Evolutionary conservation across 2,329 filamentous ascomycete genomes (phyloP).

Genomic region (Zymoseptoria pseudotritici): DNA sequence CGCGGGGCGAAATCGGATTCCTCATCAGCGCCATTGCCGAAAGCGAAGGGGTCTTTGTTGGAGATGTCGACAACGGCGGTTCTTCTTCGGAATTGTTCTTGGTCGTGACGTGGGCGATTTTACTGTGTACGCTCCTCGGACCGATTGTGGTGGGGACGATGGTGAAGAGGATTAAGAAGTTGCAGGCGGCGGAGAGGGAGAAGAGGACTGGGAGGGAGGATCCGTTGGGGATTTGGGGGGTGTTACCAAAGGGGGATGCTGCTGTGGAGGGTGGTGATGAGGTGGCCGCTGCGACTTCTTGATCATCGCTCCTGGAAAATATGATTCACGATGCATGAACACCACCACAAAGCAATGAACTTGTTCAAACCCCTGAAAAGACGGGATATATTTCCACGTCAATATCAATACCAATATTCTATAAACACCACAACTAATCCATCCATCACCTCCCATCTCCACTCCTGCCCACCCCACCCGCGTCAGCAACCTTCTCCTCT

Average conservation of each 20-base stretch:
- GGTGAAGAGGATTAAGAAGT: conserved; percentile 39
- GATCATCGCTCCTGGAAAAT: no score
- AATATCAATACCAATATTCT: no score
- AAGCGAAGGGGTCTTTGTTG: conserved; percentile 44
- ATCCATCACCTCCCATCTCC: conserved; percentile 21
- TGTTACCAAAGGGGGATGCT: background rate
- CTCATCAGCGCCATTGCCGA: conserved; percentile 64
- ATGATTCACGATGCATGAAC: no score
- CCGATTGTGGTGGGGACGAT: conserved; percentile 45
- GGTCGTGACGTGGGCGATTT: conserved; percentile 49
- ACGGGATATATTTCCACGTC: no score
- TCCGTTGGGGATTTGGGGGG: conserved; percentile 13
- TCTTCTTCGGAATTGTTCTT: conserved; percentile 44
- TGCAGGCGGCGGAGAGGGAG: conserved; percentile 25
- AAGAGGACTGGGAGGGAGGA: conserved; percentile 8
- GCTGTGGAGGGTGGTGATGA: background rate
- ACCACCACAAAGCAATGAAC: no score
- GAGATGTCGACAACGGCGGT: conserved; percentile 3
- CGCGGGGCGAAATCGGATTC: conserved; percentile 74
- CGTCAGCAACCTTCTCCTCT: conserved; percentile 22
- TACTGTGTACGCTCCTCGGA: conserved; percentile 49
- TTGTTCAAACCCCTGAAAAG: no score
- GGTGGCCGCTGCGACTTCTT: no score
- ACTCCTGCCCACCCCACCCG: conserved; percentile 18
- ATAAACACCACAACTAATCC: no score